A percentile compares a stretch with the other conserved stretches of the same genome.
Evolutionary conservation across 2,329 filamentous ascomycete species (phyloP).

Genomic region (Dactylellina sp.): DNA sequence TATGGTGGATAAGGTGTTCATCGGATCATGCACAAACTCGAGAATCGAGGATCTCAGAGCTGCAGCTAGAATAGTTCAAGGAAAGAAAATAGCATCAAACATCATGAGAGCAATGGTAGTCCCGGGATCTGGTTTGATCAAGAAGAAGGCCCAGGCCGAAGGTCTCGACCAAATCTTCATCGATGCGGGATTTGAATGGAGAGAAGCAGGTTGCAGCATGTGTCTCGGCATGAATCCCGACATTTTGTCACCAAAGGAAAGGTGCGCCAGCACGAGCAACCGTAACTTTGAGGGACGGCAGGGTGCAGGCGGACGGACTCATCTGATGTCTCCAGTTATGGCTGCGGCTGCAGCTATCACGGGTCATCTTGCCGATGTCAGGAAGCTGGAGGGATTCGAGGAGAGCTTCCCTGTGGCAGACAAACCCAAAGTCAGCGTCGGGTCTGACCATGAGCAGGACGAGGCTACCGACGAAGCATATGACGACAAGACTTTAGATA

Average conservation of each 20-base stretch:
- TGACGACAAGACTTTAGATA: slow-evolving; percentile 73
- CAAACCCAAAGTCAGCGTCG: slow-evolving; percentile 72
- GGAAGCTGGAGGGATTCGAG: slow-evolving; percentile 75
- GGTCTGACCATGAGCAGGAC: slow-evolving; percentile 68
- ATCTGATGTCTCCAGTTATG: slow-evolving; percentile 97
- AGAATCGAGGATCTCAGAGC: slow-evolving; percentile 94
- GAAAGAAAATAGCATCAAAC: slow-evolving; percentile 85
- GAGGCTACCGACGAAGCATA: slow-evolving; percentile 72
- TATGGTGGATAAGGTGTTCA: slow-evolving; percentile 92
- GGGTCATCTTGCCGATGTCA: slow-evolving; percentile 91
- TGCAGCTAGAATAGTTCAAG: slow-evolving; percentile 86
- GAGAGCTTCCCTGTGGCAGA: slow-evolving; percentile 68
- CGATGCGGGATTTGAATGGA: slow-evolving; percentile 96
- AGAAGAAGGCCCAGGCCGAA: slow-evolving; percentile 88
- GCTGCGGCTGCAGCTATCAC: slow-evolving; percentile 89
- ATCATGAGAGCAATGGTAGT: slow-evolving; percentile 96
- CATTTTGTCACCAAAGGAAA: slow-evolving; percentile 89
- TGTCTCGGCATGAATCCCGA: slow-evolving; percentile 99
- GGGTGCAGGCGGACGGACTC: slow-evolving; percentile 88
- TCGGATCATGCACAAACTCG: slow-evolving; percentile 97
- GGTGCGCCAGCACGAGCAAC: slow-evolving; percentile 95
- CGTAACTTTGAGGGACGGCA: slow-evolving; percentile 98
- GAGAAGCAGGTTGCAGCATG: slow-evolving; percentile 98
- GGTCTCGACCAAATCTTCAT: slow-evolving; percentile 92
- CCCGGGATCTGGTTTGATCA: slow-evolving; percentile 92